Evolutionary conservation across 169 alveolate genomes (phyloP).

Genomic region (Pseudocohnilembus persalinus): DNA sequence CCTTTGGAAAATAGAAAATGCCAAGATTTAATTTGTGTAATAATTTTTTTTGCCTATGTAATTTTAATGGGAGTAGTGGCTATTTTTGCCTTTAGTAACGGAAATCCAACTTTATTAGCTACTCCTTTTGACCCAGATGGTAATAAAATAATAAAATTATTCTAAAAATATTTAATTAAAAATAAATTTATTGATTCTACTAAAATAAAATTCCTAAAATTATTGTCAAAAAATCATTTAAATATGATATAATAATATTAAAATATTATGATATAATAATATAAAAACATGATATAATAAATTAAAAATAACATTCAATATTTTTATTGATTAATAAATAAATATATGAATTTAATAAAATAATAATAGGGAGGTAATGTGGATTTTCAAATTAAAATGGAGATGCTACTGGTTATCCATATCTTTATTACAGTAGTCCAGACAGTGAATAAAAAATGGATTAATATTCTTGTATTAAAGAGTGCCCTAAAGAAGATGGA

Average conservation of each 20-base stretch:
- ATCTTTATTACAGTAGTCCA: neutral
- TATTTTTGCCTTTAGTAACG: neutral
- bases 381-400: neutral
- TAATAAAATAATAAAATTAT: neutral
- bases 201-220: too few relatives aligned
- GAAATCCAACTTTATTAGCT: conserved; percentile 19
- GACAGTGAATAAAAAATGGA: neutral
- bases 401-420: neutral
- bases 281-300: too few relatives aligned
- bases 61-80: conserved; percentile 8
- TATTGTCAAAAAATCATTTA: too few relatives aligned
- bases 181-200: too few relatives aligned
- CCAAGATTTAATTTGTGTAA: conserved; percentile 11
- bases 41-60: neutral
- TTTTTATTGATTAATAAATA: too few relatives aligned
- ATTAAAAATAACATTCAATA: too few relatives aligned
- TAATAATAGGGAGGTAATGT: neutral
- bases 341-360: too few relatives aligned
- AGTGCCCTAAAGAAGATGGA: neutral
- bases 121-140: conserved; percentile 26
- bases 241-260: too few relatives aligned
- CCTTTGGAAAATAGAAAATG: conserved; percentile 11
- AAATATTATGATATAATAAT: too few relatives aligned
- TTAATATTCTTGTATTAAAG: neutral
- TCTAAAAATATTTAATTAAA: too few relatives aligned